These are phyloP conservation scores for Achaetomium macrosporum DNA, from an alignment of 2,329 filamentous ascomycete species.

Conservation along the genomic window DNA sequence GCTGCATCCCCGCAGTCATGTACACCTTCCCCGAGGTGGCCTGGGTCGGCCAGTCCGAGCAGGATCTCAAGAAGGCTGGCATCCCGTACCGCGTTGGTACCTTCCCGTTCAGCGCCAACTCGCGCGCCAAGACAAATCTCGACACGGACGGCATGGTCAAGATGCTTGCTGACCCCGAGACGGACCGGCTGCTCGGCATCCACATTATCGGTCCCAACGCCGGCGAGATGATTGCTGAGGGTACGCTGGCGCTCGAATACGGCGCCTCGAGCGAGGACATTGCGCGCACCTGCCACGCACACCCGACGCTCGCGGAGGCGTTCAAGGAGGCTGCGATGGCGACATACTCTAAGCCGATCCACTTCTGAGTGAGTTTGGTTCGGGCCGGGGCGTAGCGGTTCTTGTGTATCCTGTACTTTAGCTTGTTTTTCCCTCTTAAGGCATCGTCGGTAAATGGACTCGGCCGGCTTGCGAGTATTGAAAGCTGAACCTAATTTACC, in stretches of 20 bases:
- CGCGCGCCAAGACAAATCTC: conserved; percentile 95
- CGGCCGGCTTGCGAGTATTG: conserved; percentile 14
- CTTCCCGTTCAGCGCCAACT: conserved; percentile 98
- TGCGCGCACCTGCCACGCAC: conserved; percentile 89
- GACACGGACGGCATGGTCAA: conserved; percentile 96
- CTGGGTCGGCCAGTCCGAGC: conserved; percentile 97
- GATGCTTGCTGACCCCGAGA: conserved; percentile 94
- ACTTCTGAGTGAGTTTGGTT: conserved; percentile 59
- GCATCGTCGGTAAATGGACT: conserved; percentile 23
- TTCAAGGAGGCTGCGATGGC: conserved; percentile 99
- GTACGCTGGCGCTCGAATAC: conserved; percentile 90
- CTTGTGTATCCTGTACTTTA: conserved; percentile 26
- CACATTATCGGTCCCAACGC: conserved; percentile 96
- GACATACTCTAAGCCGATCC: conserved; percentile 90
- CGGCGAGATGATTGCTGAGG: conserved; percentile 99
- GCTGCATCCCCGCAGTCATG: conserved; percentile 96
- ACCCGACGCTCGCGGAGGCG: conserved; percentile 91
- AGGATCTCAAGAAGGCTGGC: conserved; percentile 84
- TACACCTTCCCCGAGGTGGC: conserved; percentile 98
- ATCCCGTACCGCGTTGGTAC: conserved; percentile 88
- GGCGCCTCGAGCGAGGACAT: conserved; percentile 94
- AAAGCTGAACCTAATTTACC: conserved; percentile 6
- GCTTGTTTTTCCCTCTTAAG: conserved; percentile 19
- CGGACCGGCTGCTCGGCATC: conserved; percentile 87
- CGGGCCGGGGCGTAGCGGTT: conserved; percentile 11